These are phyloP conservation scores for Arthroderma sp. DNA, from an alignment of 2,329 filamentous ascomycete genomes.

Conservation along the genomic window DNA sequence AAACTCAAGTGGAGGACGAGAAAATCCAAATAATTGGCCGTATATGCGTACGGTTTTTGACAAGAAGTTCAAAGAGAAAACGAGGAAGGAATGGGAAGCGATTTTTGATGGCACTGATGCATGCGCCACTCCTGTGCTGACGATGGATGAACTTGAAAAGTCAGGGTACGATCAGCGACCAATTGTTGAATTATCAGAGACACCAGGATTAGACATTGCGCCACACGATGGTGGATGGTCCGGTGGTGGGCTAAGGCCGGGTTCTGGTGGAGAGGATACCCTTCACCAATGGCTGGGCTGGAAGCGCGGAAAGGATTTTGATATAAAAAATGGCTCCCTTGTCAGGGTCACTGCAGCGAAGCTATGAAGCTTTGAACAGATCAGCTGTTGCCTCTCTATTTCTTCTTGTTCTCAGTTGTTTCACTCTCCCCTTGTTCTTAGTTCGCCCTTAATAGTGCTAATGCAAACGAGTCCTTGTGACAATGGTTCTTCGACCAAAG, in stretches of 20 bases:
- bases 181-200: conserved; percentile 44
- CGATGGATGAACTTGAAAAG: conserved; percentile 57
- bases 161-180: conserved; percentile 37
- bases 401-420: too few species aligned
- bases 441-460: too few species aligned
- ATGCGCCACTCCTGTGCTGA: conserved; percentile 78
- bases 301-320: conserved; percentile 57
- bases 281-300: conserved; percentile 65
- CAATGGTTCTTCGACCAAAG: too few species aligned
- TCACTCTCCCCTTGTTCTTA: too few species aligned
- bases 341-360: conserved; percentile 33
- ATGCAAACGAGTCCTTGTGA: too few species aligned
- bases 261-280: conserved; percentile 58
- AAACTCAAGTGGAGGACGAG: conserved; percentile 39
- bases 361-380: too few species aligned
- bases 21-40: conserved; percentile 55
- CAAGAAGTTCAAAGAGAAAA: conserved; percentile 53
- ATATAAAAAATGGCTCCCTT: conserved; percentile 50
- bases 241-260: conserved; percentile 47
- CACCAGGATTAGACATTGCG: conserved; percentile 49
- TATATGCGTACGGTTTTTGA: conserved; percentile 50
- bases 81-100: conserved; percentile 65
- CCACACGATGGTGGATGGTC: conserved; percentile 57
- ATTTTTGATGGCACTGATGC: conserved; percentile 87
- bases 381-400: too few species aligned